phyloP scores from a whole-genome alignment of 805 yeast species.

The Blastobotrys muscicola region DNA sequence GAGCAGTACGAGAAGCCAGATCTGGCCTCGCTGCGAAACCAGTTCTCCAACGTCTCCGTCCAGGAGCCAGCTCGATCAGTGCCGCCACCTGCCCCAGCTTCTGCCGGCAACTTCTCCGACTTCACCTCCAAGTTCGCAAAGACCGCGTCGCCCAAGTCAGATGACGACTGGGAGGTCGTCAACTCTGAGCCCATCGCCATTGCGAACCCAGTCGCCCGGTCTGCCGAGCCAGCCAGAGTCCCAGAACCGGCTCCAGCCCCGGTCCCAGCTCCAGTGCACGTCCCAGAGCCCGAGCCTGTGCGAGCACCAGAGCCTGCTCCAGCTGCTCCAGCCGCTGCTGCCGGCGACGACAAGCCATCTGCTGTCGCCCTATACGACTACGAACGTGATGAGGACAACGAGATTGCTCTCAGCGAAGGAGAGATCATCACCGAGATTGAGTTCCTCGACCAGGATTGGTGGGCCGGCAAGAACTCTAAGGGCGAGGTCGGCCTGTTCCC shows the following conservation, averaged over 20 bases:
- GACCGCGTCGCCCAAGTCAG: constrained; percentile 1
- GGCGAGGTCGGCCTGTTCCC: constrained; percentile 90
- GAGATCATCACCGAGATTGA: constrained; percentile 59
- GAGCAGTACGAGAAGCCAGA: constrained; percentile 12
- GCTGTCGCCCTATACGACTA: constrained; percentile 83
- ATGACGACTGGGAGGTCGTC: no score
- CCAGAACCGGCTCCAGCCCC: constrained; percentile 2
- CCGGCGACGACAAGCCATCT: constrained; percentile 18
- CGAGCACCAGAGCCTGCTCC: background rate
- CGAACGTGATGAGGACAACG: constrained; percentile 67
- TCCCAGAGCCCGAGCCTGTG: constrained; percentile 3
- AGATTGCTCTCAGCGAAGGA: constrained; percentile 56
- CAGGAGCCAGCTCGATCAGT: constrained; percentile 2
- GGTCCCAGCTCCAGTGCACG: background rate
- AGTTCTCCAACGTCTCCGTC: constrained; percentile 5
- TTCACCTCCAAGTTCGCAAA: constrained; percentile 22
- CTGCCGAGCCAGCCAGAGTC: constrained; percentile 7
- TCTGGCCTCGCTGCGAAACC: constrained; percentile 10
- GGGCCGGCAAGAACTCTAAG: constrained; percentile 69
- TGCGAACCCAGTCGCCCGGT: constrained; percentile 16
- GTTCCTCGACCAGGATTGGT: constrained; percentile 72
- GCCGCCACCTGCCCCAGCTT: constrained; percentile 11
- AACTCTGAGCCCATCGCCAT: constrained; percentile 17
- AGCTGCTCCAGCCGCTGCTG: background rate
- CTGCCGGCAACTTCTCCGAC: constrained; percentile 19